These are phyloP conservation scores for Neurospora sp. DNA, from an alignment of 2,329 filamentous ascomycete genomes.

Conservation along the genomic window DNA sequence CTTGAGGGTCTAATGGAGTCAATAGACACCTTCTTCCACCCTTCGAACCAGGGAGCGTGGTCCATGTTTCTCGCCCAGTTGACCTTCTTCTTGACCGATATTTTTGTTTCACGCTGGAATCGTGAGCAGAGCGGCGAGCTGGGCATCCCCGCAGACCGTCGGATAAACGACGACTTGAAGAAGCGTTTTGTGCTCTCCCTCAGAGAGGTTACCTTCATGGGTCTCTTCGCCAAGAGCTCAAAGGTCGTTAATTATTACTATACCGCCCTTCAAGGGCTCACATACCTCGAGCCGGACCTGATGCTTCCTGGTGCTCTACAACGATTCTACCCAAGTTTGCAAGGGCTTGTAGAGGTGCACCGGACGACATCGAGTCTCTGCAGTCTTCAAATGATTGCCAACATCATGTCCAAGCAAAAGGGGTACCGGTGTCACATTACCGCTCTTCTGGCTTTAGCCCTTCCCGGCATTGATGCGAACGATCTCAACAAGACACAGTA, in stretches of 20 bases:
- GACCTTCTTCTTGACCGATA: slow-evolving; percentile 85
- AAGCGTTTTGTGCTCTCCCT: slow-evolving; percentile 81
- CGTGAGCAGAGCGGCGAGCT: slow-evolving; percentile 88
- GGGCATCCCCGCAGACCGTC: slow-evolving; percentile 70
- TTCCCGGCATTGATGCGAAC: slow-evolving; percentile 95
- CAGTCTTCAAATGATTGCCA: slow-evolving; percentile 82
- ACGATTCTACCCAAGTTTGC: slow-evolving; percentile 91
- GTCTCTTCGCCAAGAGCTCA: slow-evolving; percentile 90
- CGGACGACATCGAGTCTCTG: slow-evolving; percentile 89
- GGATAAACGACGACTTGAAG: slow-evolving; percentile 71
- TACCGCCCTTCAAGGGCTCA: slow-evolving; percentile 77
- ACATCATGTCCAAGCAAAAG: slow-evolving; percentile 83
- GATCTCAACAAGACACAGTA: slow-evolving; percentile 94
- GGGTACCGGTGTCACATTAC: slow-evolving; percentile 97
- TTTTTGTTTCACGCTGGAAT: slow-evolving; percentile 97
- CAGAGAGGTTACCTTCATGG: slow-evolving; percentile 94
- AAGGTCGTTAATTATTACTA: slow-evolving; percentile 88
- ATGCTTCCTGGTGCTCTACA: slow-evolving; percentile 90
- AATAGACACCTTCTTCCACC: slow-evolving; percentile 97
- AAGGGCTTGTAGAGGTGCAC: slow-evolving; percentile 94
- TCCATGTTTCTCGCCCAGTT: slow-evolving; percentile 83
- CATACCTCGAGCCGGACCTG: slow-evolving; percentile 82
- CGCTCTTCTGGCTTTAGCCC: slow-evolving; percentile 77
- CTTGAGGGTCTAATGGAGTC: slow-evolving; percentile 89
- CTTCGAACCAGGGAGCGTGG: slow-evolving; percentile 90